Conservation (phyloP, 805 yeast genomes). For the Kodamaea laetipori region DNA sequence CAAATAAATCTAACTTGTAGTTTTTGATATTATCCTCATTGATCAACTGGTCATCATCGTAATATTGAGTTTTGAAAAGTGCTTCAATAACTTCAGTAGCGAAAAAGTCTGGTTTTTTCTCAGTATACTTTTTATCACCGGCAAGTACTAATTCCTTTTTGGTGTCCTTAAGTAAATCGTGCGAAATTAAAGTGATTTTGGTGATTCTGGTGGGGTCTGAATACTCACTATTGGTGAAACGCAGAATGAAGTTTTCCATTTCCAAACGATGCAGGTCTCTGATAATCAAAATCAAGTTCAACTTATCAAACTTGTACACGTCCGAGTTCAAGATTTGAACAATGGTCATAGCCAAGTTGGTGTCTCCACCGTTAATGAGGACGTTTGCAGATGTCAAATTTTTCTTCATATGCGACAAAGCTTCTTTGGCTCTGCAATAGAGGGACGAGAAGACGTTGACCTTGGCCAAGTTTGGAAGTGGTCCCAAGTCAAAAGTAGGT, state of each 20-base stretch:
- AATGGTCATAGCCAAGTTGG: slow-evolving; percentile 38
- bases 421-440: slow-evolving; percentile 42
- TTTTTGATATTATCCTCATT: slow-evolving; percentile 22
- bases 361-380: slow-evolving; percentile 47
- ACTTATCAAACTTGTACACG: slow-evolving; percentile 25
- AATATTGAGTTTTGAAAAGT: slow-evolving; percentile 26
- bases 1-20: slow-evolving; percentile 36
- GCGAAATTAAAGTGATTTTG: slow-evolving; percentile 31
- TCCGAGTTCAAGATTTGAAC: slow-evolving; percentile 36
- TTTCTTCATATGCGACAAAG: slow-evolving; percentile 28
- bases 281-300: slow-evolving; percentile 36
- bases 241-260: slow-evolving; percentile 24
- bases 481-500: slow-evolving; percentile 1
- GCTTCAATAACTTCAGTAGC: slow-evolving; percentile 40
- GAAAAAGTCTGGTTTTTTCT: slow-evolving; percentile 39
- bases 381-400: slow-evolving; percentile 27
- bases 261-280: slow-evolving; percentile 22
- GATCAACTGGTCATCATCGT: slow-evolving; percentile 23
- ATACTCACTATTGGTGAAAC: slow-evolving; percentile 21
- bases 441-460: slow-evolving; percentile 33
- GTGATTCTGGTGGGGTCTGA: slow-evolving; percentile 25
- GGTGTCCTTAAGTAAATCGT: slow-evolving; percentile 25
- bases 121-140: slow-evolving; percentile 34
- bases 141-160: slow-evolving; percentile 38
- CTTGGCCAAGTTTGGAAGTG: slow-evolving; percentile 38